Evolutionary conservation across 106 monocot genomes (phyloP).

Genomic region (Phalaenopsis aphrodite): DNA sequence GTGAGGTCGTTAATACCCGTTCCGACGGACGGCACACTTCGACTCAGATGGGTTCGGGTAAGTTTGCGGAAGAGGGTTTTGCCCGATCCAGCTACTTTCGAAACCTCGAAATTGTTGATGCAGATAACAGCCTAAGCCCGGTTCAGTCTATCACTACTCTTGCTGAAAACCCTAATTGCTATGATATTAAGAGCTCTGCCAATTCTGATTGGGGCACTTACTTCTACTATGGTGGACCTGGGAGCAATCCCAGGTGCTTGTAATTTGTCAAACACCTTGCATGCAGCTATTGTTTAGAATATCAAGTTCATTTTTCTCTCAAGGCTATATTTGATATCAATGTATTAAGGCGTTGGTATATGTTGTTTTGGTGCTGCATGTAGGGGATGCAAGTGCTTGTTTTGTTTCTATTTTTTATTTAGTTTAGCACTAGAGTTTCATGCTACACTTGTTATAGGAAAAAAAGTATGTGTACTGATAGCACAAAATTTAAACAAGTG

Average conservation of each 20-base stretch:
- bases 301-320: not conserved
- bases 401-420: not conserved
- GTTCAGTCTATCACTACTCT: conserved; percentile 53
- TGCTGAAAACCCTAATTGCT: conserved; percentile 81
- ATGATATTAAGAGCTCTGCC: conserved; percentile 62
- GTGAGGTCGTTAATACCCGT: conserved; percentile 82
- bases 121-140: conserved; percentile 73
- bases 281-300: not conserved
- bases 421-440: not conserved
- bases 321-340: not conserved
- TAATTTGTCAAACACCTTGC: conserved; percentile 4
- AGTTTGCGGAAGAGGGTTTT: conserved; percentile 73
- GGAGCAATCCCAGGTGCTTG: conserved; percentile 56
- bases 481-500: not conserved
- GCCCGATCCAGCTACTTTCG: conserved; percentile 74
- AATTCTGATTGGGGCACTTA: conserved; percentile 69
- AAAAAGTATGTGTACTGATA: not conserved
- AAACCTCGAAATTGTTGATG: conserved; percentile 80
- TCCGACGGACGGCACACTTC: conserved; percentile 61
- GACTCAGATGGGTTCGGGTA: conserved; percentile 95
- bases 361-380: not conserved
- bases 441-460: not conserved
- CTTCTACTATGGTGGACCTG: conserved; percentile 96
- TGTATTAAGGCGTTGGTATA: not conserved
- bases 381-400: not conserved